These are phyloP conservation scores for Canariomyces notabilis DNA, from an alignment of 2,329 filamentous ascomycete species.

Conservation along the genomic window DNA sequence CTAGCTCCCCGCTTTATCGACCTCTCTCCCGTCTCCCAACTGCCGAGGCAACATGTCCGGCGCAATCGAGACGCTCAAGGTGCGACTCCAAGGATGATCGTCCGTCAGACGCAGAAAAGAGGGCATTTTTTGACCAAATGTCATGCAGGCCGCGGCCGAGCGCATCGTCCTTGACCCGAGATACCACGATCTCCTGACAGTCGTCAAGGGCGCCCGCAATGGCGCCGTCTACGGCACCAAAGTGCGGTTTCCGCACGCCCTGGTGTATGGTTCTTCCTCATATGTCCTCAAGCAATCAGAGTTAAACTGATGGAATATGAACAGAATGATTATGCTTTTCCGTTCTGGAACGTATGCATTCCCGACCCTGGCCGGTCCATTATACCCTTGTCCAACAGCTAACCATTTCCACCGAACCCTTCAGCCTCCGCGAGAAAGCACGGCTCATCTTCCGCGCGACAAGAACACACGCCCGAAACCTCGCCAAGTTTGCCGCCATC, in stretches of 20 bases:
- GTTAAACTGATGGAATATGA: slow-evolving; percentile 4
- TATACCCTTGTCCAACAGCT: slow-evolving; percentile 1
- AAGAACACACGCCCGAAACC: slow-evolving; percentile 81
- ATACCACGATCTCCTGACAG: slow-evolving; percentile 76
- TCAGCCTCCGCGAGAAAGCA: slow-evolving; percentile 67
- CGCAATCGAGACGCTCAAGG: slow-evolving; percentile 15
- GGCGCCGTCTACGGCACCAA: slow-evolving; percentile 95
- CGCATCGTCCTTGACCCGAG: slow-evolving; percentile 73
- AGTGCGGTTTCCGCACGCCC: slow-evolving; percentile 94
- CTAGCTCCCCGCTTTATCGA: too few species aligned
- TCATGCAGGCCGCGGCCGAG: slow-evolving; percentile 61
- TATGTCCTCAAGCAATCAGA: not conserved
- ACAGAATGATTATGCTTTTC: slow-evolving; percentile 93
- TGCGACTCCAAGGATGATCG: not conserved
- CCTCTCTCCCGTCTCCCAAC: slow-evolving; percentile 1
- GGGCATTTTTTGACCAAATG: slow-evolving; percentile 1
- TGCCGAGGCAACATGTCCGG: slow-evolving; percentile 20
- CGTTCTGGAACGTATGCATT: slow-evolving; percentile 74
- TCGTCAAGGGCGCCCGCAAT: slow-evolving; percentile 93
- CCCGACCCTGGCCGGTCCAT: slow-evolving; percentile 6
- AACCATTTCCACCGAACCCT: not conserved
- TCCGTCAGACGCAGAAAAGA: not conserved
- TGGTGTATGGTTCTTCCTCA: slow-evolving; percentile 54
- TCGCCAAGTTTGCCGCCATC: slow-evolving; percentile 83
- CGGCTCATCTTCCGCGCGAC: slow-evolving; percentile 79